phyloP scores from a whole-genome alignment of 2,329 filamentous ascomycete genomes.

The Byssoonygena ceratinophila region DNA sequence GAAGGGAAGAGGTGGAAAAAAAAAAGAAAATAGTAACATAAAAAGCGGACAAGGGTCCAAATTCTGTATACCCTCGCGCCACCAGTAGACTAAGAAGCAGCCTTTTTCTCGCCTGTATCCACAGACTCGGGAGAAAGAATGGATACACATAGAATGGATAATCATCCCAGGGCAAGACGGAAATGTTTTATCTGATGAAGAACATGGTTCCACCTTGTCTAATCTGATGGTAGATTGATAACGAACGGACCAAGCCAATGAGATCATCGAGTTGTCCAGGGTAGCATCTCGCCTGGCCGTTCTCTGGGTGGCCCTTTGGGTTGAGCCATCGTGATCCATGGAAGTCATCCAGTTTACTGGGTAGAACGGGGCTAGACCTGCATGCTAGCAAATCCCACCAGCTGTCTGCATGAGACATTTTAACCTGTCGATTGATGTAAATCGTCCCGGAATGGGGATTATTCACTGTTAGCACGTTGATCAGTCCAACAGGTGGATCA shows the following conservation, averaged over 20 bases:
- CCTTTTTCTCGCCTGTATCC: background rate
- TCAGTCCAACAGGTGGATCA: background rate
- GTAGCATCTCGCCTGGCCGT: background rate
- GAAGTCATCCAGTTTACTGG: background rate
- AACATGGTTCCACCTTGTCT: background rate
- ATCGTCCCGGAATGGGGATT: no score
- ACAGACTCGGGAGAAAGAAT: background rate
- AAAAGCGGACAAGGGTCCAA: background rate
- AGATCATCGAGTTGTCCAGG: background rate
- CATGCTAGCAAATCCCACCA: background rate
- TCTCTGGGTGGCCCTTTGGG: background rate
- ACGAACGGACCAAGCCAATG: background rate
- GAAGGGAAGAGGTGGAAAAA: background rate
- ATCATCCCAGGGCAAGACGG: background rate
- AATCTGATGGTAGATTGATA: conserved; percentile 14
- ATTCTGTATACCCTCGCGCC: background rate
- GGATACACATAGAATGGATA: background rate
- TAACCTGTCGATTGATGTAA: no score
- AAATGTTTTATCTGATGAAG: conserved; percentile 11
- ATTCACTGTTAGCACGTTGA: no score
- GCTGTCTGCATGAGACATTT: no score
- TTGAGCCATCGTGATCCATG: background rate
- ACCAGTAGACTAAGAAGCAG: no score
- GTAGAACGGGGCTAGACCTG: background rate
- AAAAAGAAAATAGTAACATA: no score